A percentile compares a stretch with the other conserved stretches of the same genome.
Conservation (phyloP, 108 stramenopile genomes). For the Seminavis robusta region DNA sequence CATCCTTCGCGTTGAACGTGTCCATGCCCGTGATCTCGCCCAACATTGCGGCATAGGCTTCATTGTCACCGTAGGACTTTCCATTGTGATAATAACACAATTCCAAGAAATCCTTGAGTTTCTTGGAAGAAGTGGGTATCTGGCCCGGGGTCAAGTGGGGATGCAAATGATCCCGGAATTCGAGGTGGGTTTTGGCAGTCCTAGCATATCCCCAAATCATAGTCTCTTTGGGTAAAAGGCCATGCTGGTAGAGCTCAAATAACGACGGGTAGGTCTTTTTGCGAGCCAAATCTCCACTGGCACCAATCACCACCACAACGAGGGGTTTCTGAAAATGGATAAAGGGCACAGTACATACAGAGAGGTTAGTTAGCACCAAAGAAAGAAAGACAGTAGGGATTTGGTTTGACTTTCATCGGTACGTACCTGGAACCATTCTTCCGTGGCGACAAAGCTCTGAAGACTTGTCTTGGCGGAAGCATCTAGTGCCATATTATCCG, state of each 20-base stretch:
- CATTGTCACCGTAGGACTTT: conserved; percentile 76
- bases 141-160: conserved; percentile 49
- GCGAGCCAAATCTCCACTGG: conserved; percentile 95
- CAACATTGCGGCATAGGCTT: conserved; percentile 59
- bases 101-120: conserved; percentile 71
- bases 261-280: conserved; percentile 97
- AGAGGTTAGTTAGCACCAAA: too few species aligned
- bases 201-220: conserved; percentile 93
- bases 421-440: too few species aligned
- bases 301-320: conserved; percentile 80
- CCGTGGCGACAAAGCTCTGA: too few species aligned
- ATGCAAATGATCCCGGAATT: conserved; percentile 74
- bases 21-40: too few species aligned
- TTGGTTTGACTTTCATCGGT: too few species aligned
- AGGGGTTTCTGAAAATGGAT: conserved; percentile 39
- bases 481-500: too few species aligned
- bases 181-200: conserved; percentile 57
- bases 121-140: conserved; percentile 14
- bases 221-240: conserved; percentile 64
- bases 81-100: conserved; percentile 81
- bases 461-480: too few species aligned
- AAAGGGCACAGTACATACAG: too few species aligned
- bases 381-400: too few species aligned
- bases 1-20: too few species aligned
- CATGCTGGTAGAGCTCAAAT: conserved; percentile 70